Base-by-base conservation (phyloP, 2,329 filamentous ascomycete species). In the Calonectria henricotiae region DNA sequence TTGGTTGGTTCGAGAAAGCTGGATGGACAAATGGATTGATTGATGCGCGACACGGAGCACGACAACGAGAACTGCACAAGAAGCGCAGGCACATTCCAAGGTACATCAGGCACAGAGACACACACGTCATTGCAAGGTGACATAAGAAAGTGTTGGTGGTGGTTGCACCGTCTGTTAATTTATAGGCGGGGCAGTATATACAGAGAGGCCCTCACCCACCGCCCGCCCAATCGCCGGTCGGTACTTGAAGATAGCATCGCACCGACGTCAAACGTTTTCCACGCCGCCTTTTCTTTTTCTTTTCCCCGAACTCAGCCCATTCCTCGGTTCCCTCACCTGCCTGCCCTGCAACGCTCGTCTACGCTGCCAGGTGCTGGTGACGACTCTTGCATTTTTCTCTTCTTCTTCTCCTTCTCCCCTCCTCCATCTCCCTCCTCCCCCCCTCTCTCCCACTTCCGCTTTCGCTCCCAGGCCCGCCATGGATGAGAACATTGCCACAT, bases 401-500 rank as follows among this genome's bases (percentile, higher is more conserved):
- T 37, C 44, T 7, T 63, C 20, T 41, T 46, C 32, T 37, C 30
- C 25, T 43, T 8, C 6, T 25, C 46, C 5, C 43, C 25, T 60
- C 32, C n/a, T 32, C 44, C 39, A 20, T 20, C n/a, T 35, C 39
- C 47, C 41, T 32, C 32, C 20, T 27, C 62, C 32, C 2, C 15
- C 15, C 32, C 35, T 15, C 32, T 39, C 47, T 35, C 68, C 69
- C 32, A 25, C 44, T 47, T 41, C 35, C 62, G 13, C 20, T 51
- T n/a, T 23, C 46, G 23, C 32, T 64, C 46, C 30, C 37, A 35
- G 37, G 23, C 20, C 30, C 60, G 54, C 76, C 73, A 94, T 94
- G 91, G 92, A 93, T 76, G 91, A 92, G 75, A 89, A 92, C 68
- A 89, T 98, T 76, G 89, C 89, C 73, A 90, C 91, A 78, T 98